phyloP scores from a whole-genome alignment of 768 basidiomycete genomes.

The Leccinum disarticulatum region DNA sequence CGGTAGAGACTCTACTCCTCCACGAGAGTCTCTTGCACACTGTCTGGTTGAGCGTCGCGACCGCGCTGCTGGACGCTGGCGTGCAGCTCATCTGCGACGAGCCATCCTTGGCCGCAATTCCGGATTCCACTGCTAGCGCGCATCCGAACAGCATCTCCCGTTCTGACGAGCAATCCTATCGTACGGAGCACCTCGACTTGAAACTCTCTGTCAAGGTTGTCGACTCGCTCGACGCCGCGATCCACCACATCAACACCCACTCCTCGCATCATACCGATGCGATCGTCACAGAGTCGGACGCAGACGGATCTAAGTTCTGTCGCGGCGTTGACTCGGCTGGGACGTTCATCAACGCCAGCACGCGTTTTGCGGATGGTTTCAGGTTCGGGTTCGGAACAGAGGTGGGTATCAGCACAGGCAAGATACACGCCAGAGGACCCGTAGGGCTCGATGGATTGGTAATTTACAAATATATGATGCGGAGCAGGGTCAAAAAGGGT shows the following conservation, averaged over 20 bases:
- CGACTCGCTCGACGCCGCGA: slow-evolving; percentile 69
- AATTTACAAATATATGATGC: slow-evolving; percentile 94
- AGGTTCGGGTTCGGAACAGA: slow-evolving; percentile 97
- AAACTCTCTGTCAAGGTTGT: slow-evolving; percentile 79
- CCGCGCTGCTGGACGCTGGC: slow-evolving; percentile 61
- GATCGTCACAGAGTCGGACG: slow-evolving; percentile 80
- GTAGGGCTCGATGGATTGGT: slow-evolving; percentile 93
- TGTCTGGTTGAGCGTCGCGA: slow-evolving; percentile 81
- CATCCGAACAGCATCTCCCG: slow-evolving; percentile 50
- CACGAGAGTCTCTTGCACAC: slow-evolving; percentile 71
- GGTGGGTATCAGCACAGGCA: slow-evolving; percentile 95
- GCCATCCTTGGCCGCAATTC: slow-evolving; percentile 56
- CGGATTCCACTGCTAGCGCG: slow-evolving; percentile 32
- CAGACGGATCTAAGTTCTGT: slow-evolving; percentile 72
- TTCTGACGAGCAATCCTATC: slow-evolving; percentile 66
- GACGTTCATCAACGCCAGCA: slow-evolving; percentile 92
- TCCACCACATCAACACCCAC: slow-evolving; percentile 87
- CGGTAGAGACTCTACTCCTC: slow-evolving; percentile 85
- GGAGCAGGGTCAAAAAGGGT: slow-evolving; percentile 69
- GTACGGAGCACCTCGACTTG: slow-evolving; percentile 85
- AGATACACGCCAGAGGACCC: slow-evolving; percentile 94
- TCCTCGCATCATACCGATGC: slow-evolving; percentile 95
- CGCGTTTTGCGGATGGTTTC: slow-evolving; percentile 95
- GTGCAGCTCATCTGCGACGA: slow-evolving; percentile 84
- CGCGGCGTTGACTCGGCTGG: slow-evolving; percentile 90